These are phyloP conservation scores for Candida schatavii DNA, from an alignment of 805 yeast species.

Conservation along the genomic window DNA sequence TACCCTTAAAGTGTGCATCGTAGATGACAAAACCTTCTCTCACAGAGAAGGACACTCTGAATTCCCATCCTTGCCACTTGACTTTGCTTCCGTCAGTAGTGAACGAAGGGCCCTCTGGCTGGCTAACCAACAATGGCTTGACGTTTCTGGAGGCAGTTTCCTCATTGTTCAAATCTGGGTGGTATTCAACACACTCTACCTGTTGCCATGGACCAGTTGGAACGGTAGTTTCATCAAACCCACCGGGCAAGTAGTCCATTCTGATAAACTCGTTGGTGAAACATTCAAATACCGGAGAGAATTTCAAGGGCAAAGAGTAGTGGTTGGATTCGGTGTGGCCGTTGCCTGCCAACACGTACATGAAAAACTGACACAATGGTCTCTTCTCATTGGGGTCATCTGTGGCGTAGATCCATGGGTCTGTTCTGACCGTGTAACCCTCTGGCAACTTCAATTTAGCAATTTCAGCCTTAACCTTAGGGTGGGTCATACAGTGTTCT, in stretches of 20 bases:
- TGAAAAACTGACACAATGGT: constrained; percentile 68
- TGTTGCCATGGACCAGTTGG: constrained; percentile 62
- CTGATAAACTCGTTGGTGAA: constrained; percentile 59
- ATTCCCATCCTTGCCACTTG: constrained; percentile 83
- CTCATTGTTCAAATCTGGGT: constrained; percentile 65
- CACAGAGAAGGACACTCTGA: constrained; percentile 63
- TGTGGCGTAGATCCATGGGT: constrained; percentile 87
- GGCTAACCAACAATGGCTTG: constrained; percentile 65
- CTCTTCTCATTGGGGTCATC: constrained; percentile 60
- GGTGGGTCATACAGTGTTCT: constrained; percentile 48
- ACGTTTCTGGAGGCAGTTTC: constrained; percentile 44
- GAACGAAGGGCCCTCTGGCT: constrained; percentile 82
- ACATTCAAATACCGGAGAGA: constrained; percentile 70
- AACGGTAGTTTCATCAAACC: constrained; percentile 57
- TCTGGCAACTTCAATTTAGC: constrained; percentile 64
- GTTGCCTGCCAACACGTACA: constrained; percentile 65
- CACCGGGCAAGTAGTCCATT: constrained; percentile 73
- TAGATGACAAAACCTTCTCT: constrained; percentile 81
- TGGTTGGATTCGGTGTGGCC: constrained; percentile 71
- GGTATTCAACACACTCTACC: constrained; percentile 65
- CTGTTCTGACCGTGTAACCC: constrained; percentile 54
- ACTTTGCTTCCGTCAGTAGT: constrained; percentile 56
- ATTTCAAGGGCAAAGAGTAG: constrained; percentile 69
- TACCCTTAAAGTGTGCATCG: constrained; percentile 71
- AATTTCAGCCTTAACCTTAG: constrained; percentile 59